Evolutionary conservation across 2,329 filamentous ascomycete species (phyloP).

Genomic region (Trichoderma sp.): DNA sequence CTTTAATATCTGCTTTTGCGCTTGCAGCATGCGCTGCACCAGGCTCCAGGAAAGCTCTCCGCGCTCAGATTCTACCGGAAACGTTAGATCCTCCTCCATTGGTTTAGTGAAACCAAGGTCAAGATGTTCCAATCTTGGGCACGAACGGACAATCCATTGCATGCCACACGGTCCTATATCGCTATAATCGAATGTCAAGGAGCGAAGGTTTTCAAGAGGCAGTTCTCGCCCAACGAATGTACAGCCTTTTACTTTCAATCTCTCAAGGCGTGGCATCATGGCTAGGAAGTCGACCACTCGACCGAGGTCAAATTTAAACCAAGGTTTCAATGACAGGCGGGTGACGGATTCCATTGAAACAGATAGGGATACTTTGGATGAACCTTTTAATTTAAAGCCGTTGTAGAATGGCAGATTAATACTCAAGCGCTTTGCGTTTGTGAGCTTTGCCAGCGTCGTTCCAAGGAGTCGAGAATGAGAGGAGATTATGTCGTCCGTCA

Average conservation of each 20-base stretch:
- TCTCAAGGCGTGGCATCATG: background rate
- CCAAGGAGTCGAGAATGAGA: background rate
- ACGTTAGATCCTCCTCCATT: too few species aligned
- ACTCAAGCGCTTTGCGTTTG: background rate
- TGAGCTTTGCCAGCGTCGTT: background rate
- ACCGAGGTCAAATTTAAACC: rapidly evolving
- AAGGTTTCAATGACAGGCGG: background rate
- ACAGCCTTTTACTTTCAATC: background rate
- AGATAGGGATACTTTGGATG: too few species aligned
- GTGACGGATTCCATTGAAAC: background rate
- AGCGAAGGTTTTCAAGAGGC: background rate
- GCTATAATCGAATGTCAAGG: background rate
- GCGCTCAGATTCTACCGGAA: too few species aligned
- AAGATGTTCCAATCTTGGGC: background rate
- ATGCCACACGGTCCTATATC: too few species aligned
- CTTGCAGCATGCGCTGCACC: background rate
- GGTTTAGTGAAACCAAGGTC: too few species aligned
- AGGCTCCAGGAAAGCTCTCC: too few species aligned
- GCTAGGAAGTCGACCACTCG: background rate
- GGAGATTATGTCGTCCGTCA: too few species aligned
- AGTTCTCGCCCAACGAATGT: background rate
- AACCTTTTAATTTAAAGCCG: too few species aligned
- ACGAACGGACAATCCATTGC: too few species aligned
- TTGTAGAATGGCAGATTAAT: background rate
- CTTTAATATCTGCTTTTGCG: background rate